Conservation (phyloP, 1,139 yeast species). For the Chernovozyma aurita region DNA sequence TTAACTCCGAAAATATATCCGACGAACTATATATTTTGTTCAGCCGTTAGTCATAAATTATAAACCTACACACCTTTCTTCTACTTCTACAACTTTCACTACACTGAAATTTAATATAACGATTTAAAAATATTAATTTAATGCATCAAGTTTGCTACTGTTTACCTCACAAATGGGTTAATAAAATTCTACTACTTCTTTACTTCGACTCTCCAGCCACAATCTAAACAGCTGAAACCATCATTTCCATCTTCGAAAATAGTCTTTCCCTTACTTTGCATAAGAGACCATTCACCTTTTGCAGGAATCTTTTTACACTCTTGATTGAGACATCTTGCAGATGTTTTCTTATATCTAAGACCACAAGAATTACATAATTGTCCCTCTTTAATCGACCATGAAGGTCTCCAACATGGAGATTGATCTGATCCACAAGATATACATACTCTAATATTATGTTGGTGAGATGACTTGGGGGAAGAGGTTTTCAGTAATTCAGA, state of each 20-base stretch:
- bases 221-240: slow-evolving; percentile 62
- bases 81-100: no score
- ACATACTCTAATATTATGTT: slow-evolving; percentile 53
- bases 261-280: slow-evolving; percentile 64
- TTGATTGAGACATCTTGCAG: slow-evolving; percentile 77
- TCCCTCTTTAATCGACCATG: slow-evolving; percentile 86
- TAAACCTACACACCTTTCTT: no score
- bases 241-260: slow-evolving; percentile 40
- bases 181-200: no score
- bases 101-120: no score
- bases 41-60: no score
- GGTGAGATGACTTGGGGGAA: slow-evolving; percentile 25
- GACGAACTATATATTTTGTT: no score
- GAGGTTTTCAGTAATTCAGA: slow-evolving; percentile 26
- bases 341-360: slow-evolving; percentile 86
- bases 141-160: no score
- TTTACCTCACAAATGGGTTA: no score
- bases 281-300: slow-evolving; percentile 89
- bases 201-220: slow-evolving; percentile 51
- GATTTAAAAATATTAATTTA: no score
- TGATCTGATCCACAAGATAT: slow-evolving; percentile 89
- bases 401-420: slow-evolving; percentile 98
- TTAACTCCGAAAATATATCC: no score
- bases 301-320: slow-evolving; percentile 88
- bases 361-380: slow-evolving; percentile 97